Base-by-base conservation (phyloP, 2,329 filamentous ascomycete genomes). In the Stagonosporopsis rhizophila region DNA sequence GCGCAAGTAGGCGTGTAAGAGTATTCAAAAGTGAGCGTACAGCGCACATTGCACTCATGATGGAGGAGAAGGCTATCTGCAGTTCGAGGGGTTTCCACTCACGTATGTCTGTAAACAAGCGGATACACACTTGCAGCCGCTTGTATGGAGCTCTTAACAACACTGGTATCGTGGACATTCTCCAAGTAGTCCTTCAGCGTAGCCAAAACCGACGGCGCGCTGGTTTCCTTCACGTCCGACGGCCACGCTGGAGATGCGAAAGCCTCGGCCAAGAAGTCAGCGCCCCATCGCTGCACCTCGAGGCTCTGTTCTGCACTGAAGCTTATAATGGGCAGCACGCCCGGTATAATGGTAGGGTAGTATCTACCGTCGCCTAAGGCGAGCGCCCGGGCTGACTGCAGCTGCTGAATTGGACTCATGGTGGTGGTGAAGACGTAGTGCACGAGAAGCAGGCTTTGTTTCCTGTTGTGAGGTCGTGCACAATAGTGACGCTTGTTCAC, bases 221-320 rank as follows among this genome's bases (percentile, higher is more conserved):
- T 82, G 59, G 87, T 87, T 81, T 87, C 91, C 82, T 98, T 99
- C 75, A 90, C 87, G 48, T 88, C 83, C 56, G 86, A 82, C 19
- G 88, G 81, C 68, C 98, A 83, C 20, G 89, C 87, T n/a, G 96
- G 95, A 58, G 91, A 96, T 54, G 95, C 89, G 79, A 99, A 98
- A 2, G 93, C 92, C 80, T 99, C 95, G 53, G 94, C 92, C 39
- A 99, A 82, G 73, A 99, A 99, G 59, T 97, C 93, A 61, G 93
- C 89, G 23, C 94, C 95, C 95, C 95, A 99, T 89, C 93, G 83
- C 77, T 92, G 89, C 69, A 98, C 81, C 77, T 96, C 91, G 53
- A 96, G 79, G 59, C 63, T 68, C 40, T 73, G 68, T 42, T 86
- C 84, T 61, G 91, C 85, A 63, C 84, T 83, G 47, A 89, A 86